A percentile compares a stretch with the other conserved stretches of the same genome.
phyloP scores from a whole-genome alignment of 441 rosid species.

The Brassica balearica region DNA sequence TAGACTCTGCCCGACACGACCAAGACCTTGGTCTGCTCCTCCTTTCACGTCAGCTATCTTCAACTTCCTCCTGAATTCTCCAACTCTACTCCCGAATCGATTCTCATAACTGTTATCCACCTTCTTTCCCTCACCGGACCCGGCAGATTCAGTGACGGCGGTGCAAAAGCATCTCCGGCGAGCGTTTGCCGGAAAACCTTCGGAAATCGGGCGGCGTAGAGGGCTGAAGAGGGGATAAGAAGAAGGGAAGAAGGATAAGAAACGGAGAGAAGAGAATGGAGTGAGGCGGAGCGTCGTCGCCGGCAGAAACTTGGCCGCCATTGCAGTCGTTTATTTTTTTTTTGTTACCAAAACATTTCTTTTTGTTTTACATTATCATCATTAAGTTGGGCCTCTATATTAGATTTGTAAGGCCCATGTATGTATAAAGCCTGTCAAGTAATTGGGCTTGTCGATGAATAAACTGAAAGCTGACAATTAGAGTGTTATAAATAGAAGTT shows the following conservation, averaged over 20 bases:
- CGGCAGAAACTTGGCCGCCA: conserved; percentile 48
- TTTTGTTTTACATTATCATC: conserved; percentile 1
- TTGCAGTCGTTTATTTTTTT: neutral
- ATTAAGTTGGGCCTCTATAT: neutral
- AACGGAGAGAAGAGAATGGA: conserved; percentile 37
- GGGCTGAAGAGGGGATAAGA: conserved; percentile 25
- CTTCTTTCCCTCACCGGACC: conserved; percentile 34
- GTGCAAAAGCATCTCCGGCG: conserved; percentile 43
- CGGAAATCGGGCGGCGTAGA: conserved; percentile 1
- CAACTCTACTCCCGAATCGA: conserved; percentile 33
- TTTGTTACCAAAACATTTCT: neutral
- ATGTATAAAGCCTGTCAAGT: neutral
- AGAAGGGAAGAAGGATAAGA: conserved; percentile 34
- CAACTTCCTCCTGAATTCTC: conserved; percentile 53
- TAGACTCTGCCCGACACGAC: conserved; percentile 65
- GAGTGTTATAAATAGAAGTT: neutral
- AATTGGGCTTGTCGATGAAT: conserved; percentile 4
- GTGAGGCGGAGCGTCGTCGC: conserved; percentile 44
- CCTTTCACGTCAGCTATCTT: conserved; percentile 80
- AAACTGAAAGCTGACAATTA: neutral
- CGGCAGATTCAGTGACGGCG: conserved; percentile 31
- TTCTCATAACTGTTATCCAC: conserved; percentile 6
- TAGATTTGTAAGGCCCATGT: neutral
- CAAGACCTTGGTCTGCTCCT: conserved; percentile 67
- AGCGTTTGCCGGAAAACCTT: conserved; percentile 28